Base-by-base conservation (phyloP, 352 stramenopile genomes). In the Thraustochytrium sp. region DNA sequence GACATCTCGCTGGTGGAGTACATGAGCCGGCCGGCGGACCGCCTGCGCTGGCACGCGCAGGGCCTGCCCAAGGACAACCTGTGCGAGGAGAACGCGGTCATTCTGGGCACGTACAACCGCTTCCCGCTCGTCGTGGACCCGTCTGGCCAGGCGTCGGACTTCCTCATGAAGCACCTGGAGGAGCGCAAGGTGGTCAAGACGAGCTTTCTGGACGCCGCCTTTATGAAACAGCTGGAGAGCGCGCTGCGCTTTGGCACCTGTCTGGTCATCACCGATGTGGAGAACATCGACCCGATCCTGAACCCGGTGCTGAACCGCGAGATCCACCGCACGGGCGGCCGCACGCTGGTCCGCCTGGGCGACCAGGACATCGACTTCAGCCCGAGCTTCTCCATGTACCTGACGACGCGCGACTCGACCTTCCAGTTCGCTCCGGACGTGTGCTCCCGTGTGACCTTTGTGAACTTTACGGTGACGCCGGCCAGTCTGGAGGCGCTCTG, bases 321-420 rank as follows among this genome's bases (percentile, higher is more conserved):
- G 87, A 90, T 99, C 59, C 97, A 99, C 88, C 94, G 97, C 86
- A 99, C 95, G 46, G 97, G 97, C 68, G 97, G 97, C n/a, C 92
- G 97, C 36, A 97, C 97, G 29, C 88, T 99, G 26, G 97, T 99
- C 84, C 92, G 96, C 44, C 92, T 99, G 68, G 97, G 95, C 21
- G 96, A 94, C 21, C 96, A 99, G 88, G 96, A 99, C 82, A 98
- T 99, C 78, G 98, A 99, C 85, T 99, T 99, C 88, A 98, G 93
- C 65, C 97, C 97, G 0, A 94, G 98, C 73, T 99, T 99, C 88
- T 92, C 94, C 76, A 92, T 99, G 44, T 98, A 99, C 86, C 88
- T 99, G n/a, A 97, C 96, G 65, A 99, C 97, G 31, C 94, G 97
- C 84, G 97, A 99, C 86, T 93, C 96, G 53, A 96, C 92, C 5